Conservation (phyloP, 495 filamentous ascomycete genomes). For the Parathielavia hyrcaniae region DNA sequence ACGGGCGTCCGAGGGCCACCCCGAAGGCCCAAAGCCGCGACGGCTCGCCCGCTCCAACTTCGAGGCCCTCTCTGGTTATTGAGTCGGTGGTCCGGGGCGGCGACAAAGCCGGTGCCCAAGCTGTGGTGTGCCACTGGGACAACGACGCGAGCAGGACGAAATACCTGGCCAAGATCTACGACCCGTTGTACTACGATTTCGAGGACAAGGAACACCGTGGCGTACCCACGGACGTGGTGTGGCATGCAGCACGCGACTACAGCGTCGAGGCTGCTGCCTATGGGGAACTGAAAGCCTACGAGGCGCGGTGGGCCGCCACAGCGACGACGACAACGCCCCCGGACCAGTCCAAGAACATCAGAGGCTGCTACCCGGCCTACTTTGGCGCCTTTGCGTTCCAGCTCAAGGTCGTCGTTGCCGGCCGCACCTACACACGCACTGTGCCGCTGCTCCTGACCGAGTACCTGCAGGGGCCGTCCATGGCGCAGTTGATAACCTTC, state of each 20-base stretch:
- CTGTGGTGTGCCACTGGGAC: background rate
- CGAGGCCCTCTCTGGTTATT: background rate
- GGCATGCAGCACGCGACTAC: background rate
- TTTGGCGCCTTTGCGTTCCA: background rate
- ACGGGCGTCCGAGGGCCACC: background rate
- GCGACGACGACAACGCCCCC: background rate
- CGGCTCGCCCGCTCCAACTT: background rate
- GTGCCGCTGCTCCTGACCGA: background rate
- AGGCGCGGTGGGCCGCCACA: background rate
- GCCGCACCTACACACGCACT: background rate
- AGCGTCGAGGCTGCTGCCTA: background rate
- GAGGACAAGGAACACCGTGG: background rate
- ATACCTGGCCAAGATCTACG: constrained; percentile 1
- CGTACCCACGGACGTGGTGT: background rate
- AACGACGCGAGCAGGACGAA: background rate
- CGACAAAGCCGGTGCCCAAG: background rate
- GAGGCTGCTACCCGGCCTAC: background rate
- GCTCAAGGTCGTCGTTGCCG: background rate
- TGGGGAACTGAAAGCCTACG: background rate
- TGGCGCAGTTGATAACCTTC: background rate
- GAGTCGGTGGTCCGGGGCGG: background rate
- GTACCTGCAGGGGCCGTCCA: background rate
- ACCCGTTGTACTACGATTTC: background rate
- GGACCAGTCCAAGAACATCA: background rate
- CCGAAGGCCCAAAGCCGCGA: background rate